Evolutionary conservation across 352 stramenopile genomes (phyloP), one percentile per base, ranked within the genome.

Genomic region (Saprolegnia diclina): DNA sequence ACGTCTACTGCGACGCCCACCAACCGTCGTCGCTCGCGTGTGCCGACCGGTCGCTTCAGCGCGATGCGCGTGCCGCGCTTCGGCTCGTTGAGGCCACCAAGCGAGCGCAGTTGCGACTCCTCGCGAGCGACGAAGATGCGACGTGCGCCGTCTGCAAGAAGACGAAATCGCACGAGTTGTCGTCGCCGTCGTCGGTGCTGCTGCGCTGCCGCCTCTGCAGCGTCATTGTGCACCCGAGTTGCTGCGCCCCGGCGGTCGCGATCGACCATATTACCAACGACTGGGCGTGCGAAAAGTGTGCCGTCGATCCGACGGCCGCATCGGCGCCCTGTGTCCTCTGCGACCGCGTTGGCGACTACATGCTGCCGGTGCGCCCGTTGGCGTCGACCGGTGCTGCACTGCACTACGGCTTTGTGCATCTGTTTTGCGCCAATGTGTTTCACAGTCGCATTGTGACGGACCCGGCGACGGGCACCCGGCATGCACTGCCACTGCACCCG

Each of bases 181-280:
- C 22, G 75, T 72, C 44, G 75, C 65, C 55, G 35, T 22, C 35
- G 35, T 38, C 32, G 16, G 82, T 92, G 66, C 82, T 94, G 76
- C 82, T 95, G 72, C 87, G 87, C 13, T 95, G 87, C 53, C 86
- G 90, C 62, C 89, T 90, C 56, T 95, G 87, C 76, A 91, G 88
- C 67, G 83, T 85, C 9, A 84, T 88, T 65, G 81, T 91, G 35
- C 87, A 95, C 50, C 81, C 87, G 0, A 78, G 86, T n/a, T 94
- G 87, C 67, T 90, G 80, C 18, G 77, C 89, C 56, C 89, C 76
- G n/a, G 81, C 91, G 52, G 82, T 90, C 1, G 77, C 76, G 7
- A 82, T 67, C 76, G 72, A 80, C 26, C 81, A 90, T 44, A 84
- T 88, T 66, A 65, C 76, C 71, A 92, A 81, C 67, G 92, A 91